A percentile compares a stretch with the other conserved stretches of the same genome.
These are phyloP conservation scores for Diplogelasinospora grovesii DNA, from an alignment of 495 filamentous ascomycete species.

Conservation along the genomic window DNA sequence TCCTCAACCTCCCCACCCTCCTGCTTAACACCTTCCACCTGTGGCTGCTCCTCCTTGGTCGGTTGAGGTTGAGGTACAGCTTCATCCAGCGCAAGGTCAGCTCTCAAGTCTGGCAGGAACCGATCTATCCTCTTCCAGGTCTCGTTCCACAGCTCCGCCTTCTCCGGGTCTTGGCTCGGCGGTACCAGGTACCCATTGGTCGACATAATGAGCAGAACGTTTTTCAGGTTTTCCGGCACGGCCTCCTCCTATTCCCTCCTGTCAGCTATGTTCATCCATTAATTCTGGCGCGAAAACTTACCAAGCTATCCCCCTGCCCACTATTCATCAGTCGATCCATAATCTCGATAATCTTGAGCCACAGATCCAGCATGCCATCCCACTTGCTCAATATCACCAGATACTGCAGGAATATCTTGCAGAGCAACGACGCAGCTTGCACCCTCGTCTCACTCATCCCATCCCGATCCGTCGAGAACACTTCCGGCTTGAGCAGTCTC, in stretches of 20 bases:
- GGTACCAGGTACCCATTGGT: conserved; percentile 78
- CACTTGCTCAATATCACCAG: conserved; percentile 75
- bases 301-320: conserved; percentile 83
- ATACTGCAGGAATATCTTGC: conserved; percentile 94
- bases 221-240: conserved; percentile 92
- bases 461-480: conserved; percentile 83
- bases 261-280: not conserved
- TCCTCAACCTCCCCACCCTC: too few species aligned
- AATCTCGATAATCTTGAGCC: conserved; percentile 87
- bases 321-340: conserved; percentile 97
- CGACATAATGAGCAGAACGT: conserved; percentile 93
- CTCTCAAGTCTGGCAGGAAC: conserved; percentile 72
- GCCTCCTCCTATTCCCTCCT: conserved; percentile 67
- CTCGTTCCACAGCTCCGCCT: conserved; percentile 62
- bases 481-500: conserved; percentile 85
- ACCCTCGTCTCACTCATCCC: conserved; percentile 96
- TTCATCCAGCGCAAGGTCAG: conserved; percentile 43
- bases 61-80: too few species aligned
- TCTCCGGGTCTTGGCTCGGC: conserved; percentile 52
- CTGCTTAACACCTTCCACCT: too few species aligned
- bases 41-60: too few species aligned
- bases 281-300: conserved; percentile 38
- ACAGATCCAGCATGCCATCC: conserved; percentile 90
- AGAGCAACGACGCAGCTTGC: conserved; percentile 82
- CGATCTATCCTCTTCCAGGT: conserved; percentile 87